Percentiles rank a stretch among this genome's conserved stretches.
Evolutionary conservation across 2,329 filamentous ascomycete genomes (phyloP).

Genomic region (Fusarium pseudonygamai): DNA sequence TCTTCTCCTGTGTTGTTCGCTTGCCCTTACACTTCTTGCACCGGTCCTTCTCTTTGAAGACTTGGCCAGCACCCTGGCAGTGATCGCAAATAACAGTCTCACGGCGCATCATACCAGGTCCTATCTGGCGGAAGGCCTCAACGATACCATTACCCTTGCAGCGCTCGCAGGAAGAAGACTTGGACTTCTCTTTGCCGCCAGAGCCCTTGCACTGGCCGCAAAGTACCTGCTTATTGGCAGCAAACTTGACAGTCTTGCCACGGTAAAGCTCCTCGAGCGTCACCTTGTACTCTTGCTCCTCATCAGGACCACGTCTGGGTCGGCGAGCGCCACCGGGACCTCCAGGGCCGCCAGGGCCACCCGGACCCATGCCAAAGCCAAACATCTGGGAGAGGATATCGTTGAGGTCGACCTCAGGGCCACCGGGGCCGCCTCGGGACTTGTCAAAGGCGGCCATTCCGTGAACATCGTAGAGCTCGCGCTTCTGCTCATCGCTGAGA

Average conservation of each 20-base stretch:
- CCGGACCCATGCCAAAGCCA: slow-evolving; percentile 72
- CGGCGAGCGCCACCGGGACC: slow-evolving; percentile 65
- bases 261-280: slow-evolving; percentile 96
- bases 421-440: slow-evolving; percentile 71
- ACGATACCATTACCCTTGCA: slow-evolving; percentile 84
- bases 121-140: slow-evolving; percentile 82
- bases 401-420: slow-evolving; percentile 83
- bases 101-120: slow-evolving; percentile 85
- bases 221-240: slow-evolving; percentile 92
- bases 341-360: slow-evolving; percentile 54
- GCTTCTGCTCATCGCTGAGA: slow-evolving; percentile 93
- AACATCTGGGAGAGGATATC: slow-evolving; percentile 97
- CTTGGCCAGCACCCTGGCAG: slow-evolving; percentile 85
- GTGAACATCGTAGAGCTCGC: slow-evolving; percentile 89
- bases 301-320: slow-evolving; percentile 78
- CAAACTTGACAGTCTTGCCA: slow-evolving; percentile 97
- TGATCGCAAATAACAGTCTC: slow-evolving; percentile 82
- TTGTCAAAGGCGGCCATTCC: slow-evolving; percentile 97
- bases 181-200: slow-evolving; percentile 92
- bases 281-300: slow-evolving; percentile 92
- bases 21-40: slow-evolving; percentile 99
- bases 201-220: slow-evolving; percentile 88
- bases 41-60: slow-evolving; percentile 95
- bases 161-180: slow-evolving; percentile 81
- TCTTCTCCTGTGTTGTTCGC: slow-evolving; percentile 85